These are phyloP conservation scores for Coccomyxa subellipsoidea DNA, from an alignment of 163 green algal species.

Conservation along the genomic window DNA sequence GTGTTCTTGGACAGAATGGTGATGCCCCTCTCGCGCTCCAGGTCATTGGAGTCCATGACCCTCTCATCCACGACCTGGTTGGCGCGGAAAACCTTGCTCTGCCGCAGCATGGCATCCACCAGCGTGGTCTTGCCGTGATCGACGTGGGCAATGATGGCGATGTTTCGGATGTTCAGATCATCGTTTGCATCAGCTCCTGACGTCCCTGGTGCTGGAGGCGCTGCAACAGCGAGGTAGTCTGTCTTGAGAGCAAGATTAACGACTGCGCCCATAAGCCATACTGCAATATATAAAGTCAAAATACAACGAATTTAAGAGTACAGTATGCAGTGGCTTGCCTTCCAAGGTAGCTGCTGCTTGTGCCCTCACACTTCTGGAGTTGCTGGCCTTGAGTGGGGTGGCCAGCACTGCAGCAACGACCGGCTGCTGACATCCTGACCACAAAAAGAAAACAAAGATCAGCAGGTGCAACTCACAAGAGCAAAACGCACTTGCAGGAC, in stretches of 20 bases:
- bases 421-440: background rate
- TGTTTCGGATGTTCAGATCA: slow-evolving; percentile 80
- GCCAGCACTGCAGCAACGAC: background rate
- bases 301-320: background rate
- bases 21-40: slow-evolving; percentile 98
- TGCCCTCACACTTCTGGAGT: background rate
- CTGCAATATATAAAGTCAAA: background rate
- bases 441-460: background rate
- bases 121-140: slow-evolving; percentile 90
- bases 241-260: background rate
- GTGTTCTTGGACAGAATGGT: slow-evolving; percentile 99
- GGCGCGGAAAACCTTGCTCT: slow-evolving; percentile 90
- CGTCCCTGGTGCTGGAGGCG: background rate
- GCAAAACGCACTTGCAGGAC: too few species aligned
- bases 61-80: slow-evolving; percentile 82
- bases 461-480: too few species aligned
- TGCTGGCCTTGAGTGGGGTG: background rate
- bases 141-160: slow-evolving; percentile 99
- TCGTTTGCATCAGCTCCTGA: background rate
- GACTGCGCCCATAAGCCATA: background rate
- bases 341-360: background rate
- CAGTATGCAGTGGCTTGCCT: too few species aligned
- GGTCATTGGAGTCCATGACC: slow-evolving; percentile 97
- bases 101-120: slow-evolving; percentile 95
- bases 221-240: background rate